These are phyloP conservation scores for Smallanthus sonchifolius DNA, from an alignment of 129 eudicot species.

Conservation along the genomic window DNA sequence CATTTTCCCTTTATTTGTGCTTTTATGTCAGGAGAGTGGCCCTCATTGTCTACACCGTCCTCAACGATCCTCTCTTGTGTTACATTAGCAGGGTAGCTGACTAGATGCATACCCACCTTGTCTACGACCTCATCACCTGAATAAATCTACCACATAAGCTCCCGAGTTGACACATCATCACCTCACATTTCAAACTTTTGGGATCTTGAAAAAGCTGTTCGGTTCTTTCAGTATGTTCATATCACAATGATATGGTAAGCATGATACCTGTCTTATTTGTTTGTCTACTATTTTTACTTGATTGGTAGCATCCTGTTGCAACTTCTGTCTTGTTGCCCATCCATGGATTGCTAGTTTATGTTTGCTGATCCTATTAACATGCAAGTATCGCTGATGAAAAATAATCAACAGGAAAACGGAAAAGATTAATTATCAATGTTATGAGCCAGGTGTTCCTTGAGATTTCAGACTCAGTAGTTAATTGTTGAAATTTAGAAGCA, in stretches of 20 bases:
- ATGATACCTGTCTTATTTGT: conserved; percentile 40
- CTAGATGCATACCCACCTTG: conserved; percentile 69
- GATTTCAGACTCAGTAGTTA: not conserved
- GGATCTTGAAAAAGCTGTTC: conserved; percentile 44
- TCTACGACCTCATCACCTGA: conserved; percentile 54
- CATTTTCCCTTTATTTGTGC: conserved; percentile 57
- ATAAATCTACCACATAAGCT: conserved; percentile 66
- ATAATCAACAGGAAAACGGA: not conserved
- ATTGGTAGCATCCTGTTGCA: conserved; percentile 86
- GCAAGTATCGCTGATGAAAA: conserved; percentile 72
- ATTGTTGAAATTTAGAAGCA: not conserved
- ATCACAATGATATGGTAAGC: conserved; percentile 75
- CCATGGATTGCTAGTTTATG: conserved; percentile 92
- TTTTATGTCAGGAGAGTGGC: conserved; percentile 66
- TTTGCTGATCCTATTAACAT: conserved; percentile 92
- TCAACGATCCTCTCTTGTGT: conserved; percentile 44
- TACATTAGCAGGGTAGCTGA: conserved; percentile 56
- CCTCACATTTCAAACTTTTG: conserved; percentile 11
- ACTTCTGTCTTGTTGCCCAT: conserved; percentile 92
- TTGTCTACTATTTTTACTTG: conserved; percentile 17
- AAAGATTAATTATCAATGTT: not conserved
- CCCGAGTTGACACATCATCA: conserved; percentile 48
- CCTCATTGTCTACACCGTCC: conserved; percentile 35
- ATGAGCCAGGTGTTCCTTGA: not conserved
- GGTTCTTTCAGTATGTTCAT: conserved; percentile 65